Base-by-base conservation (phyloP, 441 rosid species). In the Gossypium laxum region DNA sequence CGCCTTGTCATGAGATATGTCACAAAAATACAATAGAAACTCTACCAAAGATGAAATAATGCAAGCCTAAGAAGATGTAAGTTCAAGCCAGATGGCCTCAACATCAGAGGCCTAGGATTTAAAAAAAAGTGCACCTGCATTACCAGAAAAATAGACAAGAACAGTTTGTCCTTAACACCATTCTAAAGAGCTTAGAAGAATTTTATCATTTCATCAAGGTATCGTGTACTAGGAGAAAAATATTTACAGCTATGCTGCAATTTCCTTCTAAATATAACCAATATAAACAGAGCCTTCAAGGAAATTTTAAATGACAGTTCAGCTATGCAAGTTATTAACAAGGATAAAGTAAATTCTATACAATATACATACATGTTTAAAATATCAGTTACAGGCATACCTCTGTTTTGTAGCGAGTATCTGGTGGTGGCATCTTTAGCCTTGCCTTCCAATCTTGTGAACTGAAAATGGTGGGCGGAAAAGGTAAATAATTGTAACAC, bases 361-460 rank as follows among this genome's bases (percentile, higher is more conserved):
- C 41, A 6, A 6, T 8, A 64, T n/a, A n/a, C n/a, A n/a, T n/a
- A n/a, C n/a, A n/a, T n/a, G n/a, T n/a, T n/a, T n/a, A 11, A 7
- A 6, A 58, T 47, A 58, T 8, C 14, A 41, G 26, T 70, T 11
- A 45, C 12, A 45, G 7, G n/a, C 76, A 26, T 84, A 82, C 98
- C 92, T 91, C 91, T 22, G 98, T 94, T 78, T 5, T 85, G 75
- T 83, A 88, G 43, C 99, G 92, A 0, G 97, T 84, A 79, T 94
- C 98, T 18, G 94, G 71, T 21, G 93, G 87, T 22, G 99, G 98
- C 2, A 90, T 70, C 77, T 81, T 90, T 69, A 94, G 78, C 72
- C 84, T 83, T 11, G 96, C 91, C 82, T 94, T 94, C 99, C 99
- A 94, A 78, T 94, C 98, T 74, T 86, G 91, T 21, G 89, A 86